Conservation (phyloP, 2,329 filamentous ascomycete genomes). For the Eurotiales sp. region DNA sequence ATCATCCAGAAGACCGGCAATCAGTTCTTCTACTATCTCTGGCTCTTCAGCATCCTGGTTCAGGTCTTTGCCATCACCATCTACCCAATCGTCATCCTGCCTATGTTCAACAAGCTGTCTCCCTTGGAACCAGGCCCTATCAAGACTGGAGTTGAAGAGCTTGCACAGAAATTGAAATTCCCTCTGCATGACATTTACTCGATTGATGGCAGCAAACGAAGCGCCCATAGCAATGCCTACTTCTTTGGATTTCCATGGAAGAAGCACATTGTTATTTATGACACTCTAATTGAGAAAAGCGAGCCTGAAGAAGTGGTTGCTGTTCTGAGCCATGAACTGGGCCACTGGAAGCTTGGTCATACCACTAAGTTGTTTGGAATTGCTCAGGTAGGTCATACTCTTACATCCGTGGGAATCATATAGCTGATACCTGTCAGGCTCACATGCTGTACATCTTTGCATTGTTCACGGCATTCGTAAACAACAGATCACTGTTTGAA, state of each 20-base stretch:
- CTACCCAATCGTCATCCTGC: constrained; percentile 90
- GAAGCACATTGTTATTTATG: constrained; percentile 99
- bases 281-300: constrained; percentile 95
- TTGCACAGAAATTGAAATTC: constrained; percentile 82
- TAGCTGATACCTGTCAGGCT: constrained; percentile 49
- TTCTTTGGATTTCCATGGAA: constrained; percentile 99
- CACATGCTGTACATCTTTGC: constrained; percentile 97
- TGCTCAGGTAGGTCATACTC: constrained; percentile 57
- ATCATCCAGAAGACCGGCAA: constrained; percentile 93
- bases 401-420: neutral
- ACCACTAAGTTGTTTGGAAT: constrained; percentile 89
- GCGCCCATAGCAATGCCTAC: constrained; percentile 85
- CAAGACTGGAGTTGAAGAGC: constrained; percentile 80
- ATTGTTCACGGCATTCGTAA: constrained; percentile 95
- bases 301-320: constrained; percentile 88
- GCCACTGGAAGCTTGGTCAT: constrained; percentile 95
- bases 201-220: constrained; percentile 87
- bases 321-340: constrained; percentile 90
- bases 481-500: constrained; percentile 85
- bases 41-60: constrained; percentile 83
- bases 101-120: constrained; percentile 96
- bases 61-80: constrained; percentile 95
- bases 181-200: constrained; percentile 90
- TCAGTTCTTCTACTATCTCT: constrained; percentile 97
- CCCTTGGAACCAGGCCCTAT: constrained; percentile 82